Conservation (phyloP, 331 rosid species). For the Telfairia occidentalis region DNA sequence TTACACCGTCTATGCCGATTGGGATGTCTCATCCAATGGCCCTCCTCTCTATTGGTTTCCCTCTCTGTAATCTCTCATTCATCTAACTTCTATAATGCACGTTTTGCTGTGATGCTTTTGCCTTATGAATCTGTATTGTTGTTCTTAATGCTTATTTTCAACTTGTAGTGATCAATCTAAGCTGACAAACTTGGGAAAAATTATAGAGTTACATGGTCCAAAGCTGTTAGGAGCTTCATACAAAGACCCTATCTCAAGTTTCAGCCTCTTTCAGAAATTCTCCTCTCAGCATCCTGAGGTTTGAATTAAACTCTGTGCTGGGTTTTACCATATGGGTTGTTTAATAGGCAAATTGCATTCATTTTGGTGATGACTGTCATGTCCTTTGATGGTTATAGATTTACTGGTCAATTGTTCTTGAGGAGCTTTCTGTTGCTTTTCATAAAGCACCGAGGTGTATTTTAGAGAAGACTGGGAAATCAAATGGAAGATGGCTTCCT, state of each 20-base stretch:
- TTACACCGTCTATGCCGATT: slow-evolving; percentile 33
- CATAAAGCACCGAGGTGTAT: slow-evolving; percentile 39
- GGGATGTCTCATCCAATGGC: slow-evolving; percentile 24
- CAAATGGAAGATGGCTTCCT: slow-evolving; percentile 64
- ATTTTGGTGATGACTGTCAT: background rate
- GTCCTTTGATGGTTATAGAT: slow-evolving; percentile 22
- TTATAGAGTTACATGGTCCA: slow-evolving; percentile 59
- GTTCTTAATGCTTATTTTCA: background rate
- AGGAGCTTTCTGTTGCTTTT: slow-evolving; percentile 55
- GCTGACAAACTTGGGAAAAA: slow-evolving; percentile 52
- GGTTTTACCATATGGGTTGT: background rate
- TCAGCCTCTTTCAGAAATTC: slow-evolving; percentile 41
- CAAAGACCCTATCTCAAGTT: slow-evolving; percentile 64
- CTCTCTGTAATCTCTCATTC: slow-evolving; percentile 33
- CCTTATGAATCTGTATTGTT: background rate
- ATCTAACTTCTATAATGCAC: background rate
- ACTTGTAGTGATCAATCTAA: slow-evolving; percentile 36
- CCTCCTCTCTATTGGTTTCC: slow-evolving; percentile 79
- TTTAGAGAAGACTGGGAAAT: slow-evolving; percentile 44
- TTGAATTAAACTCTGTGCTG: background rate
- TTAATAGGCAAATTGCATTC: background rate
- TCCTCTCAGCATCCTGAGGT: slow-evolving; percentile 60
- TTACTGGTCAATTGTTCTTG: slow-evolving; percentile 66
- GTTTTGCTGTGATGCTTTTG: background rate
- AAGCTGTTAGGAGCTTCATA: slow-evolving; percentile 50